Evolutionary conservation across 176 grass and related monocot species (phyloP), one percentile per base, ranked within the genome.

Genomic region (Aegilops tauschii): DNA sequence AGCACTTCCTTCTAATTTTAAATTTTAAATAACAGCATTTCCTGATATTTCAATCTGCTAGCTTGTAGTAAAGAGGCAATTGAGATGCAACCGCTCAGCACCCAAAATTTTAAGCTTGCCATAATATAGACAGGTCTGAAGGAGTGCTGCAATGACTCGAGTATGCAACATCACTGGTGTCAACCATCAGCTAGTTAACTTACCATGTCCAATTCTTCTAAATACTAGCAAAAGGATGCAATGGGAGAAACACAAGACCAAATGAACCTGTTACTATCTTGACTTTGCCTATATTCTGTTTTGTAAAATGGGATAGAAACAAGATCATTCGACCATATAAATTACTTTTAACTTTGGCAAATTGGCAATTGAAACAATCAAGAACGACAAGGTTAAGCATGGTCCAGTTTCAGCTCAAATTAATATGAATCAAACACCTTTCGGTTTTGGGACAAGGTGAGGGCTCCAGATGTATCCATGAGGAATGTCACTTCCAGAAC

Each of bases 381-480:
- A 64, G 49, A 73, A 86, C 58, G 35, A 44, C 10, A 78, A 90
- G 59, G 83, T 82, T 73, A 86, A 84, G 20, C 39, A 80, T 35
- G 79, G 44, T 37, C 5, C 27, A 61, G 32, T 84, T 91, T 91
- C 68, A 52, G 65, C 68, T 80, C 29, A 68, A 81, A 61, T 9
- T 37, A 77, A 34, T 62, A 78, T 49, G 39, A 39, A 82, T 67
- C 31, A 56, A 47, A 11, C 30, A 98, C 96, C 96, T 99, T 96
- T 99, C 0, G 97, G 94, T 86, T 99, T 99, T 17, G 97, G 94
- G n/a, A 99, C 97, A 81, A 99, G 92, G 82, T 90, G 89, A 69
- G 97, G 97, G 69, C 97, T 99, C 97, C 97, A 99, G 37, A 99
- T 96, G 79, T 96, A 96, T 86, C 94, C 97, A 87, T 99, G 80